Evolutionary conservation across 139 green algal species (phyloP).

Genomic region (Trebouxia sp.): DNA sequence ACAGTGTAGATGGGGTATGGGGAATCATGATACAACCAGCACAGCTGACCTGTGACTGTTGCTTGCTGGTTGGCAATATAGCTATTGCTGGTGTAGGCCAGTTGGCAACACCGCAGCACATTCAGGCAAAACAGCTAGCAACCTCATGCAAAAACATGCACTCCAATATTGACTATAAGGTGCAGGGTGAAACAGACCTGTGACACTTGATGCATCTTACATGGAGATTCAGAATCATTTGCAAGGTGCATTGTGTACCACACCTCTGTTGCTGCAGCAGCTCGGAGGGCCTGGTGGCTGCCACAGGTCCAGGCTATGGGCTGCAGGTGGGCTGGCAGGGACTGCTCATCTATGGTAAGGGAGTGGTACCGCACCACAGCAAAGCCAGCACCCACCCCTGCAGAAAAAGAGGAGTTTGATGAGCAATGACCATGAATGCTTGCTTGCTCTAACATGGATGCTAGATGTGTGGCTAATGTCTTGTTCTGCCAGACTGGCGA

Average conservation of each 20-base stretch:
- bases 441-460: background rate
- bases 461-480: too few species aligned
- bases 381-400: conserved; percentile 27
- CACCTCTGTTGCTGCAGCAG: background rate
- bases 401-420: background rate
- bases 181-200: background rate
- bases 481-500: too few species aligned
- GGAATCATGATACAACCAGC: background rate
- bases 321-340: conserved; percentile 74
- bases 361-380: conserved; percentile 93
- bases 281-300: background rate
- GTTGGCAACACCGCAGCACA: too few species aligned
- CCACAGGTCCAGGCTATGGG: conserved; percentile 83
- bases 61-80: too few species aligned
- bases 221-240: background rate
- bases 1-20: background rate
- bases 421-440: background rate
- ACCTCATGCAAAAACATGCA: too few species aligned
- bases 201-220: background rate
- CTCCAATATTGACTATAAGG: too few species aligned
- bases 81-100: too few species aligned
- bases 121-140: too few species aligned
- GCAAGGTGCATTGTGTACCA: background rate
- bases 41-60: too few species aligned
- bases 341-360: conserved; percentile 72